Percentiles rank a stretch among this genome's conserved stretches.
Conservation (phyloP, 768 basidiomycete genomes). For the Nidularia sp. region DNA sequence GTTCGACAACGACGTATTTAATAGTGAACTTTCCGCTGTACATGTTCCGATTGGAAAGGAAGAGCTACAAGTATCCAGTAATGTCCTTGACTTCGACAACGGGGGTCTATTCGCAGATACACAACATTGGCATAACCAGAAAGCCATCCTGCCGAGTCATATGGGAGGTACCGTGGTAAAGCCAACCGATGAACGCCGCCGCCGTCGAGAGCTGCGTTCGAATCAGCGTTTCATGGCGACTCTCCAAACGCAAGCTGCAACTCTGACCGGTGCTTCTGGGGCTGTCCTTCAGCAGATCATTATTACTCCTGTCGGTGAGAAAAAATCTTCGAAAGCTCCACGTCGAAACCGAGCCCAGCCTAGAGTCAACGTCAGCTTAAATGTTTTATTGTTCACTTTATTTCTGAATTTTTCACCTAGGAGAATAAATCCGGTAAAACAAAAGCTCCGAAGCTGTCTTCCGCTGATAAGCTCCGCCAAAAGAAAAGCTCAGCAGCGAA, state of each 20-base stretch:
- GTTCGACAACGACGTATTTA: constrained; percentile 31
- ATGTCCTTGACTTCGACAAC: constrained; percentile 30
- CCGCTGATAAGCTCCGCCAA: constrained; percentile 23
- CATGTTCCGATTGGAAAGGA: constrained; percentile 10
- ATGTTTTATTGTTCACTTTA: no score
- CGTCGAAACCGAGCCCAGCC: no score
- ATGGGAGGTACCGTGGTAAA: constrained; percentile 41
- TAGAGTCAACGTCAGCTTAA: no score
- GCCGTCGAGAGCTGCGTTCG: constrained; percentile 27
- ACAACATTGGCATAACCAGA: constrained; percentile 58
- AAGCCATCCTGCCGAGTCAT: constrained; percentile 47
- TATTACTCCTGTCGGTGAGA: constrained; percentile 35
- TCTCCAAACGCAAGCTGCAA: constrained; percentile 56
- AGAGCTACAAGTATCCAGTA: constrained; percentile 10
- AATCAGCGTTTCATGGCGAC: constrained; percentile 58
- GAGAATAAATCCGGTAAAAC: constrained; percentile 9
- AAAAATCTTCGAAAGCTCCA: neutral
- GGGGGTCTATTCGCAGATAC: constrained; percentile 39
- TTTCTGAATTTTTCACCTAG: neutral
- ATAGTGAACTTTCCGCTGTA: constrained; percentile 16
- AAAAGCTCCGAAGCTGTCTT: constrained; percentile 14
- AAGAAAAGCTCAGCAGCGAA: constrained; percentile 39
- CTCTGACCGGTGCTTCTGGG: constrained; percentile 61
- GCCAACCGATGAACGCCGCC: constrained; percentile 26
- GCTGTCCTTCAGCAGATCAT: constrained; percentile 44